Conservation (phyloP, 768 basidiomycete genomes). For the Lactarius sp. region DNA sequence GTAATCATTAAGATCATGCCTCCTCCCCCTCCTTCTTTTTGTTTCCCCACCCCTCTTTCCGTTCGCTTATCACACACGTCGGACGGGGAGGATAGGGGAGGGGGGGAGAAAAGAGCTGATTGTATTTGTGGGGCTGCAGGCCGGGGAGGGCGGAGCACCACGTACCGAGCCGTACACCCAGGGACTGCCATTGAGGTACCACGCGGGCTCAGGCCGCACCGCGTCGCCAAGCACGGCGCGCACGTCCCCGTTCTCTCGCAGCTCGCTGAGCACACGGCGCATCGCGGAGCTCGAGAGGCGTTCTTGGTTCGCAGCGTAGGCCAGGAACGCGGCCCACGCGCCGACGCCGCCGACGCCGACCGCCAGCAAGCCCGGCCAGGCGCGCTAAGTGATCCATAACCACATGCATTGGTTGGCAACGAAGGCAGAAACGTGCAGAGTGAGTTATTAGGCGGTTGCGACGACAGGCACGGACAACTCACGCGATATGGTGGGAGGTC, state of each 20-base stretch:
- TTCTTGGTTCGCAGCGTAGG: conserved; percentile 71
- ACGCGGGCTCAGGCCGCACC: conserved; percentile 57
- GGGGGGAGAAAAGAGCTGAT: neutral
- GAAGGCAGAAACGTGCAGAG: no score
- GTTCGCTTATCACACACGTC: neutral
- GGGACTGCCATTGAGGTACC: conserved; percentile 77
- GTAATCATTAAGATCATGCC: neutral
- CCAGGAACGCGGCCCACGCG: conserved; percentile 65
- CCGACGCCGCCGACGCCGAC: conserved; percentile 49
- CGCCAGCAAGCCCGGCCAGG: conserved; percentile 56
- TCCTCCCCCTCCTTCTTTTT: neutral
- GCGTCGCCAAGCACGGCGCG: conserved; percentile 57
- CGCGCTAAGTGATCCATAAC: conserved; percentile 27
- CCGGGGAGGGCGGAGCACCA: conserved; percentile 20
- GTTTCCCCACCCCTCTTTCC: no score
- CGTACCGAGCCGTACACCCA: conserved; percentile 62
- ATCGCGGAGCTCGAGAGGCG: conserved; percentile 72
- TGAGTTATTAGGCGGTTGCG: no score
- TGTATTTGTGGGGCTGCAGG: neutral
- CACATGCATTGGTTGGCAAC: no score
- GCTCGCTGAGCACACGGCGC: conserved; percentile 55
- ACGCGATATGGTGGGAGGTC: conserved; percentile 45
- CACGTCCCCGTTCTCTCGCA: conserved; percentile 49
- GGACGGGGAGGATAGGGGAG: neutral
- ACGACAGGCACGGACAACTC: neutral